Conservation (phyloP, 2,329 filamentous ascomycete species). For the Anisogramma anomala region DNA sequence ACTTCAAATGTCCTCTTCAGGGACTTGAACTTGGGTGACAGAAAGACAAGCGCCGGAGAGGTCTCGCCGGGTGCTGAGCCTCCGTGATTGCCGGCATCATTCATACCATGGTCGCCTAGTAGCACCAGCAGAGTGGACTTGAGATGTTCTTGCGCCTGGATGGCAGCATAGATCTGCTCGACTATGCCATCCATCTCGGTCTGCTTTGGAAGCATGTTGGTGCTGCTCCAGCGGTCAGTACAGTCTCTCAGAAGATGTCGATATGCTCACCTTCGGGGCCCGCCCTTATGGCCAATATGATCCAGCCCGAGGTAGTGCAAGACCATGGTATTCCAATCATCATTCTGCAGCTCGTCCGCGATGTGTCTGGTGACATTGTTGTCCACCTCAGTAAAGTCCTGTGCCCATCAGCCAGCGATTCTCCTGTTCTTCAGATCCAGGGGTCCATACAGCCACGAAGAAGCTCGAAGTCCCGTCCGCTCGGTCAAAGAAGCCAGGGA, state of each 20-base stretch:
- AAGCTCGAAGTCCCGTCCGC: slow-evolving; percentile 93
- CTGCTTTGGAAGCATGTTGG: slow-evolving; percentile 89
- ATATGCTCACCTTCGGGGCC: slow-evolving; percentile 57
- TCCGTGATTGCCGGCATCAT: slow-evolving; percentile 92
- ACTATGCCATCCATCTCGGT: slow-evolving; percentile 85
- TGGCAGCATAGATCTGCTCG: slow-evolving; percentile 60
- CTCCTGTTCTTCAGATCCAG: slow-evolving; percentile 11
- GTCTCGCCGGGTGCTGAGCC: slow-evolving; percentile 91
- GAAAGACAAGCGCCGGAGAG: slow-evolving; percentile 81
- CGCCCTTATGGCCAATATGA: slow-evolving; percentile 94
- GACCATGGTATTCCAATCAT: slow-evolving; percentile 88
- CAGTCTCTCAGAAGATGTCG: neutral
- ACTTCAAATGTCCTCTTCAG: slow-evolving; percentile 33
- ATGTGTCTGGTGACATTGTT: slow-evolving; percentile 93
- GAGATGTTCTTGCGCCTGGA: slow-evolving; percentile 60
- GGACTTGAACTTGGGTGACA: slow-evolving; percentile 66
- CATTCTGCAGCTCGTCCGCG: slow-evolving; percentile 56
- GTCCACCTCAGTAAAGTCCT: slow-evolving; percentile 98
- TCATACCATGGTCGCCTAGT: slow-evolving; percentile 98
- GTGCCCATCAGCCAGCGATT: neutral
- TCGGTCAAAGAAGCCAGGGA: slow-evolving; percentile 76
- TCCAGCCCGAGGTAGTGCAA: slow-evolving; percentile 93
- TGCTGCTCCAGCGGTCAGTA: slow-evolving; percentile 34
- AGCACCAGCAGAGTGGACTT: slow-evolving; percentile 71
- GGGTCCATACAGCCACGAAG: slow-evolving; percentile 71